Conservation (phyloP, 345 rosid species). For the Linum lewisii region DNA sequence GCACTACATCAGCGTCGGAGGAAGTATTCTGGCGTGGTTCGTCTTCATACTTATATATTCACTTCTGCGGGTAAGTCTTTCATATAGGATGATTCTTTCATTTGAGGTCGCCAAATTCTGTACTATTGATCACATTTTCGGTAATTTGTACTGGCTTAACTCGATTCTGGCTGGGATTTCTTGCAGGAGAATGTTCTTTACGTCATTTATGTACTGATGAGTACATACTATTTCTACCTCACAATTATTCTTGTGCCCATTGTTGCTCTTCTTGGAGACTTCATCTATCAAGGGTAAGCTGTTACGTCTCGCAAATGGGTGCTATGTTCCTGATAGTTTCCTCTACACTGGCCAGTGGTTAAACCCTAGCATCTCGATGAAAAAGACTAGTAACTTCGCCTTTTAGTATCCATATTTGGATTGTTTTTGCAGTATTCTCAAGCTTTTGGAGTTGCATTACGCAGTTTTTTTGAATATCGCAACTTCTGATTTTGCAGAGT, state of each 20-base stretch:
- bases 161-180: background rate
- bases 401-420: too few species aligned
- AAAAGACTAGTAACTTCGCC: too few species aligned
- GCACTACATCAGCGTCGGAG: constrained; percentile 82
- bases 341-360: too few species aligned
- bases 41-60: constrained; percentile 66
- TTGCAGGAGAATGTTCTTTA: constrained; percentile 73
- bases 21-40: constrained; percentile 91
- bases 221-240: constrained; percentile 83
- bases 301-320: background rate
- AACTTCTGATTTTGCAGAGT: constrained; percentile 32
- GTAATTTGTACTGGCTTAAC: background rate
- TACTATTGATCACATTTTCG: background rate
- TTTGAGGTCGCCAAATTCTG: background rate
- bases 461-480: too few species aligned
- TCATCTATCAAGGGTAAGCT: constrained; percentile 80
- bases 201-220: constrained; percentile 80
- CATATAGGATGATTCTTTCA: background rate
- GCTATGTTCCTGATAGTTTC: too few species aligned
- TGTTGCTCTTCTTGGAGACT: constrained; percentile 85
- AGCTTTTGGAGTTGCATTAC: too few species aligned
- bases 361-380: too few species aligned
- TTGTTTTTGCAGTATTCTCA: too few species aligned
- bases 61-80: constrained; percentile 30
- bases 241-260: constrained; percentile 69